phyloP scores from a whole-genome alignment of 73 alveolate genomes.

The Durusdinium trenchii region DNA sequence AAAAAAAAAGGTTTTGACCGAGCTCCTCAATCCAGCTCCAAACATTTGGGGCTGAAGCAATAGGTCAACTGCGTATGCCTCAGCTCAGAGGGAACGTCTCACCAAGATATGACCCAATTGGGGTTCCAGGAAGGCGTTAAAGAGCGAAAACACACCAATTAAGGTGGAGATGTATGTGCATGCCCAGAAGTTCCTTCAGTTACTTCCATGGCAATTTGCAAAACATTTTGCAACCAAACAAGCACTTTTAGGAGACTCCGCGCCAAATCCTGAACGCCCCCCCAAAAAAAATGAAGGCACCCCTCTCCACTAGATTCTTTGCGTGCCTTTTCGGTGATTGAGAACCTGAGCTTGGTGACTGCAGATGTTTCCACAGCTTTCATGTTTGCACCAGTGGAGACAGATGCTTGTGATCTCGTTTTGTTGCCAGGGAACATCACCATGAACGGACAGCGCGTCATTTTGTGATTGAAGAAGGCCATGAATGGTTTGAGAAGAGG shows the following conservation, averaged over 20 bases:
- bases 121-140: not conserved
- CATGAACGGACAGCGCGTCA: not conserved
- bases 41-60: conserved; percentile 81
- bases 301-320: not conserved
- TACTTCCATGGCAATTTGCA: no score
- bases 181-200: no score
- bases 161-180: not conserved
- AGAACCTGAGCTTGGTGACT: not conserved
- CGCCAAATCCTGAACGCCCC: no score
- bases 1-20: no score
- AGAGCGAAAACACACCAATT: no score
- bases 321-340: not conserved
- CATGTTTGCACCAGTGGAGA: not conserved
- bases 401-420: not conserved
- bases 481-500: not conserved
- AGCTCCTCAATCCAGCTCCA: conserved; percentile 47
- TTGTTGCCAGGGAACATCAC: not conserved
- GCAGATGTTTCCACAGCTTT: not conserved
- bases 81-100: not conserved
- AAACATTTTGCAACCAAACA: no score
- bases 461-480: not conserved
- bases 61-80: conserved; percentile 94
- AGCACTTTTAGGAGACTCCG: no score
- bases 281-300: no score
- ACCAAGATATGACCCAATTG: not conserved